Evolutionary conservation across 768 basidiomycete genomes (phyloP), one percentile per base, ranked within the genome.

Genomic region (Pleurotus djamor): DNA sequence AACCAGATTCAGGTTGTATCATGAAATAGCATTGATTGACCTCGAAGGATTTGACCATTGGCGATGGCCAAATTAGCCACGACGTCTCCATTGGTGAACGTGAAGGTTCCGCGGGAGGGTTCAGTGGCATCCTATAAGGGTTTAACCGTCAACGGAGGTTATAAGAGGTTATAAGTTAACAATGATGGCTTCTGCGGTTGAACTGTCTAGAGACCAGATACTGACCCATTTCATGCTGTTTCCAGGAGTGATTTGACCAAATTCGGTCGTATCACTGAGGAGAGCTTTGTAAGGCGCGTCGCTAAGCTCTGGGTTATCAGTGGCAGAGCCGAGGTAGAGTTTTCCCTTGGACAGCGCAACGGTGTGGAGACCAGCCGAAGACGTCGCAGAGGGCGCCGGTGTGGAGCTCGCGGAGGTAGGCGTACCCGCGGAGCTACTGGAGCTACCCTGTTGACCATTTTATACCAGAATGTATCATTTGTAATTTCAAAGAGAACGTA

Each of bases 141-240:
- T 28, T 28, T 28, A 28, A 28, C 21, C 21, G 21, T 28, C 21
- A 28, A 28, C 21, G 21, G 21, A 28, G 21, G 21, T 28, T 28
- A 28, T 28, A 28, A 28, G 21, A 28, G 21, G 21, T 28, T 28
- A 28, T 28, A 28, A 28, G 21, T 59, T 36, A 56, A 14, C 14
- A 8, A 16, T 48, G 45, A 7, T 9, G 16, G 16, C 28, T 21
- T 47, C 13, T 48, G 10, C 13, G 13, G n/a, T 12, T 52, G 13
- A 35, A 50, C 2, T 51, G 36, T 14, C 14, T 2, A 4, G 34
- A 57, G 37, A 2, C 16, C 12, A 34, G 4, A 9, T 28, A 44
- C 63, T 16, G 41, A 66, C 77, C 77, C 77, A 79, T 72, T 79
- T 79, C 76, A 77, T 76, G 61, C 74, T 76, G 67, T 79, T 79